phyloP scores from a whole-genome alignment of 495 filamentous ascomycete species.

The Podospora tetraspora region DNA sequence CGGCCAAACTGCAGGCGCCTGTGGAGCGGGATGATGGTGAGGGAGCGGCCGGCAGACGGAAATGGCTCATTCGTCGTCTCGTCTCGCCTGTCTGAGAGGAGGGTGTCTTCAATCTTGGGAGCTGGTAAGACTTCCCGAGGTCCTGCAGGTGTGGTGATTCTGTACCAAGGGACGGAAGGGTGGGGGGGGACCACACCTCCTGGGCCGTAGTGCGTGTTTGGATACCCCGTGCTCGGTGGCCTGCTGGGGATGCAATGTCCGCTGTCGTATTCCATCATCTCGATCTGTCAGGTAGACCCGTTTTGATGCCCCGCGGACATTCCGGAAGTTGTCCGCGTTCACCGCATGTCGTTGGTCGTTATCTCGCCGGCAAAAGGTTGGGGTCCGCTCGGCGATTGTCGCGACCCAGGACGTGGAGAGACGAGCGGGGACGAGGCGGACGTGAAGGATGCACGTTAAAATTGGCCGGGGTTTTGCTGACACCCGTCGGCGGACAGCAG shows the following conservation, averaged over 20 bases:
- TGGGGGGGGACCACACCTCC: not conserved
- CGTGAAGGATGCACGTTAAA: constrained; percentile 6
- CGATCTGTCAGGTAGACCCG: not conserved
- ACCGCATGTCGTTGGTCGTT: not conserved
- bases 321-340: not conserved
- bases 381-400: constrained; percentile 2
- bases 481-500: not conserved
- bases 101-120: constrained; percentile 1
- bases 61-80: constrained; percentile 10
- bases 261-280: not conserved
- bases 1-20: constrained; percentile 19
- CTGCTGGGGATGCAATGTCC: not conserved
- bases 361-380: not conserved
- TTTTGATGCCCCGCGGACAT: not conserved
- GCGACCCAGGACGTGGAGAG: not conserved
- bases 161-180: not conserved
- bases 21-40: constrained; percentile 13
- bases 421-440: not conserved
- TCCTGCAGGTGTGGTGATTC: constrained; percentile 4
- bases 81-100: not conserved
- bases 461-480: constrained; percentile 4
- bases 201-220: not conserved
- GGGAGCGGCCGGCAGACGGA: constrained; percentile 4
- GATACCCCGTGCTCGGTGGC: not conserved
- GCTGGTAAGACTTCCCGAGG: constrained; percentile 12